phyloP scores from a whole-genome alignment of 495 filamentous ascomycete species.

The Lentithecium fluviatile region DNA sequence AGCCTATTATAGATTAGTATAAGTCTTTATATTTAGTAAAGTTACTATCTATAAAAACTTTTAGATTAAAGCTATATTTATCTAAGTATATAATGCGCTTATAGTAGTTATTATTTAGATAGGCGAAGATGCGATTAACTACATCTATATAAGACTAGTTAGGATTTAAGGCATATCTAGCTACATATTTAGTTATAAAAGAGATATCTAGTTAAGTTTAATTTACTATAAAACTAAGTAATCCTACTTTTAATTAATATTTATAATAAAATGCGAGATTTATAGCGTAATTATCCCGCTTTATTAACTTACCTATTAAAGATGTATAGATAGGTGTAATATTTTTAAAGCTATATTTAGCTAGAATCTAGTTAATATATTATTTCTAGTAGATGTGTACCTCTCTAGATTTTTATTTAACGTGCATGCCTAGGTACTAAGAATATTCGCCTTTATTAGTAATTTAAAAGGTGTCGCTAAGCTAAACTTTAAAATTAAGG shows the following conservation, averaged over 20 bases:
- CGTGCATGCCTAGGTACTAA: neutral
- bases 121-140: neutral
- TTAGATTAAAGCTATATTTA: neutral
- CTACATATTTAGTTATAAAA: neutral
- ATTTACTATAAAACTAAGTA: neutral
- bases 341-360: neutral
- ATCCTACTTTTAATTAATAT: neutral
- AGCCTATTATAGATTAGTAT: neutral
- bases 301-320: neutral
- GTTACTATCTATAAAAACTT: neutral
- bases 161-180: neutral
- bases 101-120: neutral
- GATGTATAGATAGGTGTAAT: neutral
- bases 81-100: neutral
- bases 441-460: neutral
- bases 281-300: neutral
- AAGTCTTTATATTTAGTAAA: neutral
- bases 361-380: neutral
- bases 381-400: neutral
- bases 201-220: neutral
- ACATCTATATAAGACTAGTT: neutral
- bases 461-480: neutral
- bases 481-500: neutral
- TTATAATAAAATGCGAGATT: neutral
- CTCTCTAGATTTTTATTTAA: neutral